These are phyloP conservation scores for Colletotrichum sp. DNA, from an alignment of 2,329 filamentous ascomycete genomes.

Conservation along the genomic window DNA sequence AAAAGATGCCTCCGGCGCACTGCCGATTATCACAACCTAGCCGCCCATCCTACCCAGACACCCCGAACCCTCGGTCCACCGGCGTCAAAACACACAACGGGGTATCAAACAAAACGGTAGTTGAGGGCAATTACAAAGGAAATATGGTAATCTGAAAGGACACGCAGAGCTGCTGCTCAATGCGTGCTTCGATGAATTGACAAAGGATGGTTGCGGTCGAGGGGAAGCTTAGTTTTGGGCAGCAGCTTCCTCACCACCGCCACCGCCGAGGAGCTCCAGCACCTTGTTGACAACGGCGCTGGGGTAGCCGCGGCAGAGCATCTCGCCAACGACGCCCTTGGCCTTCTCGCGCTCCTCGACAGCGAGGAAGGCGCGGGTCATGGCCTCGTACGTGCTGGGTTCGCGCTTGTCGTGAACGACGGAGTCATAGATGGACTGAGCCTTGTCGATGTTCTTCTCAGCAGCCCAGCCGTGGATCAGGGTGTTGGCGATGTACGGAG, in stretches of 20 bases:
- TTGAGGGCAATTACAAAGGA: slow-evolving; percentile 29
- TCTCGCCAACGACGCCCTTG: slow-evolving; percentile 83
- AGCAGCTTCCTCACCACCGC: slow-evolving; percentile 44
- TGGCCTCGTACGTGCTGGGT: slow-evolving; percentile 97
- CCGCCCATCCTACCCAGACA: slow-evolving; percentile 20
- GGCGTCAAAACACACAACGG: slow-evolving; percentile 25
- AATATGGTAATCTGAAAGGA: slow-evolving; percentile 11
- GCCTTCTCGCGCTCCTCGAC: slow-evolving; percentile 81
- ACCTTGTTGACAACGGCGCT: slow-evolving; percentile 93
- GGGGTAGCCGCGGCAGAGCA: slow-evolving; percentile 89
- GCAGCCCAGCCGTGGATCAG: slow-evolving; percentile 96
- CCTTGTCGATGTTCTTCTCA: slow-evolving; percentile 80
- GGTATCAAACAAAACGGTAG: slow-evolving; percentile 32
- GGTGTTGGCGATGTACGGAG: slow-evolving; percentile 97
- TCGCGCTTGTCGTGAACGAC: slow-evolving; percentile 82
- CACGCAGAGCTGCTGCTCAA: slow-evolving; percentile 5
- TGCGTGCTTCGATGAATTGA: slow-evolving; percentile 18
- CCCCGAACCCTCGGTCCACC: slow-evolving; percentile 12
- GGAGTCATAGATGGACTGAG: slow-evolving; percentile 78
- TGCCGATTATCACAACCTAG: slow-evolving; percentile 6
- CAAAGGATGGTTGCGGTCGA: background rate
- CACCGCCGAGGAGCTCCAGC: slow-evolving; percentile 80
- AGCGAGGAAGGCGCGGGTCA: slow-evolving; percentile 91
- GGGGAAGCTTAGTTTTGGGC: slow-evolving; percentile 19
- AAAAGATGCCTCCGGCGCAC: slow-evolving; percentile 8